phyloP scores from a whole-genome alignment of 2,329 filamentous ascomycete genomes.

The Coleophoma crateriformis region DNA sequence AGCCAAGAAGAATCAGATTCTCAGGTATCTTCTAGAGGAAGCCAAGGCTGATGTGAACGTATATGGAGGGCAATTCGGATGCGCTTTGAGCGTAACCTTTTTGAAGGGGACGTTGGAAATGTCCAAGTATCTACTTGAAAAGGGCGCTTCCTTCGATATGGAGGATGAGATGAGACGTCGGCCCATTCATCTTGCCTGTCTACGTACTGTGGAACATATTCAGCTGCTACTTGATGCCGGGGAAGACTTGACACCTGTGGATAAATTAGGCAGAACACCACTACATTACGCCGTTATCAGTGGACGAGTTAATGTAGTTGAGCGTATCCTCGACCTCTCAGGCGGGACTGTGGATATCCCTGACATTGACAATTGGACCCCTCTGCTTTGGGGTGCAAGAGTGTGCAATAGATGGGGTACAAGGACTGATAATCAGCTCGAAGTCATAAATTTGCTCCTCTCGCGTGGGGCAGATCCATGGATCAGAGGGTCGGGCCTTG shows the following conservation, averaged over 20 bases:
- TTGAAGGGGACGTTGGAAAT: conserved; percentile 1
- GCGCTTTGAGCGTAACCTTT: conserved; percentile 3
- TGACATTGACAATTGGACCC: conserved; percentile 16
- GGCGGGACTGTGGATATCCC: conserved; percentile 2
- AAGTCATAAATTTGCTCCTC: conserved; percentile 8
- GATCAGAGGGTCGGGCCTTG: conserved; percentile 1
- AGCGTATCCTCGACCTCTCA: conserved; percentile 1
- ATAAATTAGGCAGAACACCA: conserved; percentile 3
- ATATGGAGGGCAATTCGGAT: conserved; percentile 4
- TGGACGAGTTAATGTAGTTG: conserved; percentile 5
- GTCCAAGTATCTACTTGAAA: conserved; percentile 5
- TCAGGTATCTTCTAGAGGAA: conserved; percentile 7
- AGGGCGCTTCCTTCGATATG: conserved; percentile 1
- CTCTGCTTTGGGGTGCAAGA: conserved; percentile 13
- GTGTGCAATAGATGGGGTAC: neutral
- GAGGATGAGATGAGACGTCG: conserved; percentile 4
- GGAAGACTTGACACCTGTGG: conserved; percentile 3
- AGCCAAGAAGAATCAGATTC: neutral
- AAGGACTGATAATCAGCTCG: neutral
- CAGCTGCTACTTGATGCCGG: conserved; percentile 3
- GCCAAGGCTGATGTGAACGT: conserved; percentile 6
- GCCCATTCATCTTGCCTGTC: conserved; percentile 5
- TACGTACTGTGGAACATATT: conserved; percentile 3
- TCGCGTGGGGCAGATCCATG: conserved; percentile 8
- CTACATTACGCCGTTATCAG: conserved; percentile 8